Percentiles rank a stretch among this genome's conserved stretches.
These are phyloP conservation scores for Diaporthe vexans DNA, from an alignment of 2,329 filamentous ascomycete genomes.

Conservation along the genomic window DNA sequence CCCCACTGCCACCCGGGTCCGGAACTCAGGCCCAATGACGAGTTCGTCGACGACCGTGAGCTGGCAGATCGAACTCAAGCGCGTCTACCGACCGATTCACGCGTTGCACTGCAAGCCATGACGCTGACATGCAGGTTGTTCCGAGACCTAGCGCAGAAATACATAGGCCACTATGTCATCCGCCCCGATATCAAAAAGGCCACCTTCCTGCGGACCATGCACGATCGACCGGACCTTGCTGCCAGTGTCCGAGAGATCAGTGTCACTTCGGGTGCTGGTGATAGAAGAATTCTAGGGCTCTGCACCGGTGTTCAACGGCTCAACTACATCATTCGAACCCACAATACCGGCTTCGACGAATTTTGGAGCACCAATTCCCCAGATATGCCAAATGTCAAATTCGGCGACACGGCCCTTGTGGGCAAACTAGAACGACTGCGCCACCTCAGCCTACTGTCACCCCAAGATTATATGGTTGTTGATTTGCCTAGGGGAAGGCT, in stretches of 20 bases:
- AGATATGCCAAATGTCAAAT: background rate
- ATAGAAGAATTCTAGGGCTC: background rate
- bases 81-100: no score
- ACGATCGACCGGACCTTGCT: background rate
- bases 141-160: background rate
- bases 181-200: background rate
- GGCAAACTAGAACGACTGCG: background rate
- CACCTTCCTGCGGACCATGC: background rate
- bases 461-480: fast-evolving
- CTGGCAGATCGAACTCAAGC: background rate
- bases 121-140: background rate
- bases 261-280: background rate
- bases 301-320: background rate
- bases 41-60: background rate
- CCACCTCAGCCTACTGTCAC: background rate
- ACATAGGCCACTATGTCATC: background rate
- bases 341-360: background rate
- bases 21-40: background rate
- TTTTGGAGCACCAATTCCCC: background rate
- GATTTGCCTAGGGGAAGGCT: background rate
- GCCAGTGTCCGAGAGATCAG: background rate
- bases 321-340: background rate
- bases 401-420: background rate
- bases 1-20: background rate
- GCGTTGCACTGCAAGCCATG: background rate